Evolutionary conservation across 192 early-diverging fungal genomes (phyloP).

Genomic region (Coemansia biformis): DNA sequence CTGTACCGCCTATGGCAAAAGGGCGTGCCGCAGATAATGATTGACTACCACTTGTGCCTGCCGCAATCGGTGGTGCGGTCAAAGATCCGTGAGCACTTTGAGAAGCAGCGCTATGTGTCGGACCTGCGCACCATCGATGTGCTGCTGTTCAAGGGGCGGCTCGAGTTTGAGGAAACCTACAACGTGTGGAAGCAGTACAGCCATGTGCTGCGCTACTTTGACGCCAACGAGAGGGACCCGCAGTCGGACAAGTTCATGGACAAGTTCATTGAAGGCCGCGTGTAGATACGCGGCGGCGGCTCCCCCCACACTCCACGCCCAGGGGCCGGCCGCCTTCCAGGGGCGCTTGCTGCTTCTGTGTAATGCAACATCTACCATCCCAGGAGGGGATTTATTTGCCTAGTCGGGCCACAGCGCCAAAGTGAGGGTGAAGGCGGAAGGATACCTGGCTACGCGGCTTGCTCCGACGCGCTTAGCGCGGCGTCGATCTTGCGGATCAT

Average conservation of each 20-base stretch:
- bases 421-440: too few relatives aligned
- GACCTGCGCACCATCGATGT: conserved; percentile 75
- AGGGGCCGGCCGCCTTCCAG: too few relatives aligned
- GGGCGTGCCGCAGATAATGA: conserved; percentile 64
- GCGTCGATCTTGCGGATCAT: conserved; percentile 68
- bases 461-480: conserved; percentile 14
- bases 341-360: too few relatives aligned
- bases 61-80: conserved; percentile 65
- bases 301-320: too few relatives aligned
- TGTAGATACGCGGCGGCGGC: too few relatives aligned
- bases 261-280: conserved; percentile 69
- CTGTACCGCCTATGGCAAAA: conserved; percentile 70
- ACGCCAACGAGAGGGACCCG: conserved; percentile 62
- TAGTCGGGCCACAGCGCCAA: too few relatives aligned
- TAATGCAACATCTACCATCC: conserved; percentile 14
- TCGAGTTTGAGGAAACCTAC: conserved; percentile 84
- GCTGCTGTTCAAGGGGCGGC: conserved; percentile 78
- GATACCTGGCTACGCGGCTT: too few relatives aligned
- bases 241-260: conserved; percentile 72
- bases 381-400: neutral
- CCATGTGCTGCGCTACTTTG: conserved; percentile 85
- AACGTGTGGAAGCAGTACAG: conserved; percentile 90
- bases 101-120: conserved; percentile 72
- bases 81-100: conserved; percentile 86
- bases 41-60: conserved; percentile 67